Base-by-base conservation (phyloP, 805 yeast species). In the Tetrapisispora phaffii region DNA sequence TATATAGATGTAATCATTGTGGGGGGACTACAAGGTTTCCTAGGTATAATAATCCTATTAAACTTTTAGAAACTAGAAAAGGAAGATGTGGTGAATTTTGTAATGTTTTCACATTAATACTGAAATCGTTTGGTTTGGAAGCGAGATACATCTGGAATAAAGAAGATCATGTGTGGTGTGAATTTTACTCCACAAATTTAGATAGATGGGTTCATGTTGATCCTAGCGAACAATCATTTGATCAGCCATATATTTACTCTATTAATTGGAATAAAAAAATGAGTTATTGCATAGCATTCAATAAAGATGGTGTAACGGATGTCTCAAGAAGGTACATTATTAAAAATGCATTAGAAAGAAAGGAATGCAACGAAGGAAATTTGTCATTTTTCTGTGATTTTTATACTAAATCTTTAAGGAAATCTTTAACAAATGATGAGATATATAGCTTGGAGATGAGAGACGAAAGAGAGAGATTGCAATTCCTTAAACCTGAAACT, bases 61-160 rank as follows among this genome's bases (percentile, higher is more conserved):
- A 73, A 47, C 65, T 90, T 21, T 62, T 90, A 15, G 67, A 75
- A 24, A 74, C 82, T 0, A 67, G 86, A 36, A 58, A 59, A 29
- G 97, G 97, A 0, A 71, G 97, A 40, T 90, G 97, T 64, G 97
- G 97, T 1, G 97, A 90, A 61, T 90, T 95, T 95, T 90, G 89
- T 45, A 84, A 85, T 53, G 78, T 90, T 50, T 88, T 89, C 58
- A 72, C 84, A 38, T 67, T 86, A 31, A 65, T 88, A 2, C 65
- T 89, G 44, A 71, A 79, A 23, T 77, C 95, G 0, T 66, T 89
- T 36, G 85, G 82, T 0, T 57, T 79, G 4, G 69, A 77, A 23
- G 76, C 77, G 1, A 66, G 97, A 42, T 88, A 82, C 56, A 67
- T 89, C 2, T 85, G 94, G 94, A 88, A 87, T 60, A 68, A 75